phyloP scores from a whole-genome alignment of 345 rosid genomes.

The Melaleuca quinquenervia region DNA sequence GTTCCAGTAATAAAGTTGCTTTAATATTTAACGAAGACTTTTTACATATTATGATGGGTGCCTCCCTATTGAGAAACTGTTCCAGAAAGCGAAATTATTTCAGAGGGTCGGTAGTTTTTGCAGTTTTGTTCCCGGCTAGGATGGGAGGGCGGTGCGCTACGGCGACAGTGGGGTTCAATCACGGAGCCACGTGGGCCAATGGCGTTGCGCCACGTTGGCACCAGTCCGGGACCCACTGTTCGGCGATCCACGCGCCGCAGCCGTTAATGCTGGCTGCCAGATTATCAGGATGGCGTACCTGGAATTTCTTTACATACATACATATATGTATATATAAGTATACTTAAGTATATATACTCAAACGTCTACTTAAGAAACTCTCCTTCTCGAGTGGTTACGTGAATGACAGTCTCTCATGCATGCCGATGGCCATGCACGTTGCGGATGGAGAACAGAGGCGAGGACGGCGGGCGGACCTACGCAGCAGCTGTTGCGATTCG shows the following conservation, averaged over 20 bases:
- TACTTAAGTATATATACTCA: no score
- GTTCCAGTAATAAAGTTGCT: background rate
- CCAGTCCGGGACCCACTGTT: background rate
- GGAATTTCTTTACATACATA: background rate
- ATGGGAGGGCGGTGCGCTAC: background rate
- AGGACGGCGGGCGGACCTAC: background rate
- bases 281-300: background rate
- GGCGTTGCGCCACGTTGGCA: background rate
- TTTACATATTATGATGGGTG: background rate
- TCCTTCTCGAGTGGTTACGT: background rate
- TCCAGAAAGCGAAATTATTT: background rate
- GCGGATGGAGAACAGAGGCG: background rate
- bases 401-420: background rate
- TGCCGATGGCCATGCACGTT: background rate
- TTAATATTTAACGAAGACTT: background rate
- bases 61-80: background rate
- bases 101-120: background rate
- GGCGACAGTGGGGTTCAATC: background rate
- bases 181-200: background rate
- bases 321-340: no score
- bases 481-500: background rate
- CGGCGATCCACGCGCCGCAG: background rate
- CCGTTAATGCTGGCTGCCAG: background rate
- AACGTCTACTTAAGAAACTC: no score
- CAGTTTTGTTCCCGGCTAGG: background rate